These are phyloP conservation scores for Pythium scleroteichum DNA, from an alignment of 352 stramenopile genomes.

Conservation along the genomic window DNA sequence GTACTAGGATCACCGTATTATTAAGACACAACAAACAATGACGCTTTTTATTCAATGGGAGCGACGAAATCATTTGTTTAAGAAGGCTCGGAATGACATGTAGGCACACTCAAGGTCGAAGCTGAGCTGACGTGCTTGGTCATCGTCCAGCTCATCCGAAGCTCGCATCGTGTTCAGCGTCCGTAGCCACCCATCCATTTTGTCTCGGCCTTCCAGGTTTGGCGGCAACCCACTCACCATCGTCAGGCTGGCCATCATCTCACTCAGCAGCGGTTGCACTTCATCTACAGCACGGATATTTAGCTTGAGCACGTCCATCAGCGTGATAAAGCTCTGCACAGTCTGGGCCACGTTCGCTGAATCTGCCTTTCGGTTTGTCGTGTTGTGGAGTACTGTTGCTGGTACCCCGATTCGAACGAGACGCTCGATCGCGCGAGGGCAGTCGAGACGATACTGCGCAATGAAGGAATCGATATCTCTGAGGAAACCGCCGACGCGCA, in stretches of 20 bases:
- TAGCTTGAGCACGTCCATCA: slow-evolving; percentile 98
- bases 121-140: slow-evolving; percentile 94
- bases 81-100: slow-evolving; percentile 92
- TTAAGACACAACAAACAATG: slow-evolving; percentile 15
- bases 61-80: slow-evolving; percentile 63
- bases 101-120: slow-evolving; percentile 96
- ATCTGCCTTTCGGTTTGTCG: slow-evolving; percentile 78
- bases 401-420: slow-evolving; percentile 94
- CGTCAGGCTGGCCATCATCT: slow-evolving; percentile 95
- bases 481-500: slow-evolving; percentile 78
- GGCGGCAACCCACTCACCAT: slow-evolving; percentile 92
- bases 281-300: slow-evolving; percentile 97
- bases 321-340: slow-evolving; percentile 97
- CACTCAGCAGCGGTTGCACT: slow-evolving; percentile 95
- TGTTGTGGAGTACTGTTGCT: slow-evolving; percentile 89
- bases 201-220: slow-evolving; percentile 93
- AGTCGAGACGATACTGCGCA: slow-evolving; percentile 95
- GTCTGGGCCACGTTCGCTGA: slow-evolving; percentile 94
- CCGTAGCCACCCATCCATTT: slow-evolving; percentile 95
- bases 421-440: slow-evolving; percentile 92
- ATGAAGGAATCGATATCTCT: slow-evolving; percentile 89
- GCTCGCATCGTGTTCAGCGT: slow-evolving; percentile 96
- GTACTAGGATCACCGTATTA: slow-evolving; percentile 17
- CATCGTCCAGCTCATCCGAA: slow-evolving; percentile 95
- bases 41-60: slow-evolving; percentile 3